Conservation (phyloP, 2,329 filamentous ascomycete genomes). For the Pseudogymnoascus sp. region DNA sequence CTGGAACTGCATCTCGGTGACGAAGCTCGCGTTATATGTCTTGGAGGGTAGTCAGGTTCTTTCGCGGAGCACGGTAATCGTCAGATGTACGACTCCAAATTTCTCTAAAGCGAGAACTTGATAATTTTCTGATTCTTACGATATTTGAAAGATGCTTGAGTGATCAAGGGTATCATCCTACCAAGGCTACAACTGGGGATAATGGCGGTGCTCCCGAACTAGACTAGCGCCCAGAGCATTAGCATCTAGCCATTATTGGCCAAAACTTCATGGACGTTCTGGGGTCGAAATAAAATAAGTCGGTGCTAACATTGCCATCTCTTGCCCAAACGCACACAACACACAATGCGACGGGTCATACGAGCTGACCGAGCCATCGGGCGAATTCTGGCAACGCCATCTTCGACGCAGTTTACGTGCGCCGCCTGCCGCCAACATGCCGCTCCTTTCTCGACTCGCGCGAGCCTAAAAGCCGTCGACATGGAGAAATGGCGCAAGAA, state of each 20-base stretch:
- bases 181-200: background rate
- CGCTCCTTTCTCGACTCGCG: slow-evolving; percentile 25
- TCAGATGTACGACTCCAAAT: background rate
- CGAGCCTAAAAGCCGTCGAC: slow-evolving; percentile 22
- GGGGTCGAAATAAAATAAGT: background rate
- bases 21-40: background rate
- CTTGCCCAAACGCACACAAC: background rate
- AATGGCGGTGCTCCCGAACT: background rate
- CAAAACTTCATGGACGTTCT: slow-evolving; percentile 4
- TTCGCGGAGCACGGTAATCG: background rate
- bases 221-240: background rate
- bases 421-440: slow-evolving; percentile 21
- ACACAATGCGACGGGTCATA: slow-evolving; percentile 3
- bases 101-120: background rate
- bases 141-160: background rate
- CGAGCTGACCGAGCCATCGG: slow-evolving; percentile 4
- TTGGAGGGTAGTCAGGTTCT: background rate
- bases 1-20: background rate
- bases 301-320: background rate
- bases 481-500: slow-evolving; percentile 39
- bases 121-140: background rate
- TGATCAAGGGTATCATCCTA: slow-evolving; percentile 1
- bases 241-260: slow-evolving; percentile 1
- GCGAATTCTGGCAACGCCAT: background rate
- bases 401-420: slow-evolving; percentile 17